Conservation (phyloP, 2,329 filamentous ascomycete genomes). For the Colletotrichum zoysiae region DNA sequence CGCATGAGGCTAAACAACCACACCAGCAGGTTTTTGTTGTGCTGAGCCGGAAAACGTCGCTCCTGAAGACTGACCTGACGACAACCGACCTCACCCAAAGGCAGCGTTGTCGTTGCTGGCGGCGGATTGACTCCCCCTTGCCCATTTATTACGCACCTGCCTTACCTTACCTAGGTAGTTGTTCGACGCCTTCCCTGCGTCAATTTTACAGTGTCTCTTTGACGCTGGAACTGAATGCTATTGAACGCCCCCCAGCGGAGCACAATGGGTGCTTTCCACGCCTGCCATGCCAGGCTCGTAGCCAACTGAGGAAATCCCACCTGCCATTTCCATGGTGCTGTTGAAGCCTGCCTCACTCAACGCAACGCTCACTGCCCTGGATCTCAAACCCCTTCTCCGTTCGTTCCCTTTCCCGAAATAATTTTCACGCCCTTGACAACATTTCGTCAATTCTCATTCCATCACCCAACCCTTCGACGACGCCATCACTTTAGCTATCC, state of each 20-base stretch:
- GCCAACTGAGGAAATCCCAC: constrained; percentile 14
- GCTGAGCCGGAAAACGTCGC: constrained; percentile 20
- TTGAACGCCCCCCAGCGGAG: constrained; percentile 22
- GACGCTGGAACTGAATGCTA: constrained; percentile 27
- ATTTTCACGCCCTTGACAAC: constrained; percentile 11
- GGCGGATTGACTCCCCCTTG: background rate
- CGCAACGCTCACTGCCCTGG: constrained; percentile 16
- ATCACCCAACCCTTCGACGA: constrained; percentile 5
- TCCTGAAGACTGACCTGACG: constrained; percentile 26
- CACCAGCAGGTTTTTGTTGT: constrained; percentile 32
- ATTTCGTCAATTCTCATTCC: constrained; percentile 6
- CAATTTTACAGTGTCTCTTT: constrained; percentile 8
- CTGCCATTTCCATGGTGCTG: constrained; percentile 14
- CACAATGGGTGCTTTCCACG: constrained; percentile 34
- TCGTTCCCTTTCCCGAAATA: constrained; percentile 29
- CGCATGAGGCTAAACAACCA: constrained; percentile 39
- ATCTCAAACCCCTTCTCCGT: constrained; percentile 20
- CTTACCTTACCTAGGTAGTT: background rate
- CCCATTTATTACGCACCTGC: constrained; percentile 23
- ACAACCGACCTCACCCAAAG: constrained; percentile 24
- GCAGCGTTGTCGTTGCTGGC: constrained; percentile 18
- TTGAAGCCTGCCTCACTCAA: constrained; percentile 27
- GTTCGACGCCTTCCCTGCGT: constrained; percentile 25
- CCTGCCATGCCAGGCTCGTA: constrained; percentile 3
- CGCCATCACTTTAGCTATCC: background rate